Base-by-base conservation (phyloP, 306 rosid species). In the Myrica gale region DNA sequence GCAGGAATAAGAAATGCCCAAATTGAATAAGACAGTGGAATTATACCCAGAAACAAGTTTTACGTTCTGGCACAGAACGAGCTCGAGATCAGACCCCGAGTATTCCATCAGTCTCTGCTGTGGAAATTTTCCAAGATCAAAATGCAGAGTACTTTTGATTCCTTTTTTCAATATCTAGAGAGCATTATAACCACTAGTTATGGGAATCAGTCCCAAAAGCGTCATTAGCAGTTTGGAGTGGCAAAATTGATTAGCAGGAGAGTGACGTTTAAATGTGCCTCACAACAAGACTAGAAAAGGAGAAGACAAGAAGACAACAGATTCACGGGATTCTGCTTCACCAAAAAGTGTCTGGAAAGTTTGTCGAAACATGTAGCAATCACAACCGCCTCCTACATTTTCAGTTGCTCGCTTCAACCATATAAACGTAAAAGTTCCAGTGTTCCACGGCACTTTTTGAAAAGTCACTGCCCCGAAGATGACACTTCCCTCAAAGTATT, bases 311-410 rank as follows among this genome's bases (percentile, higher is more conserved):
- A 65, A 13, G 54, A 48, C 71, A 41, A 48, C 5, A 9, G 55
- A 17, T 17, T 74, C 78, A 75, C 72, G 61, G 71, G 63, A 76
- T 67, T 51, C 41, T 15, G 21, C 74, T 10, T 53, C 23, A 42
- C 66, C 37, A 26, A 26, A 53, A 53, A 53, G 43, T n/a, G 7
- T 11, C 50, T 20, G 45, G 68, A 53, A 48, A 39, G 20, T 23
- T 52, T 45, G 52, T 37, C 17, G 23, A 20, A 75, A 75, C 45
- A 7, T 65, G 53, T 7, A 2, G 54, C 11, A 37, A 44, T 26
- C 20, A n/a, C 52, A 72, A 54, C 32, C 20, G 5, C 6, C 7
- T 1, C 37, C 19, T 32, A 15, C 52, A 39, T 20, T 54, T 72
- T 41, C 37, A 10, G 39, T 41, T 41, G 11, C 62, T 4, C 37